phyloP scores from a whole-genome alignment of 78 protist species.

The Polysphondylium violaceum region DNA sequence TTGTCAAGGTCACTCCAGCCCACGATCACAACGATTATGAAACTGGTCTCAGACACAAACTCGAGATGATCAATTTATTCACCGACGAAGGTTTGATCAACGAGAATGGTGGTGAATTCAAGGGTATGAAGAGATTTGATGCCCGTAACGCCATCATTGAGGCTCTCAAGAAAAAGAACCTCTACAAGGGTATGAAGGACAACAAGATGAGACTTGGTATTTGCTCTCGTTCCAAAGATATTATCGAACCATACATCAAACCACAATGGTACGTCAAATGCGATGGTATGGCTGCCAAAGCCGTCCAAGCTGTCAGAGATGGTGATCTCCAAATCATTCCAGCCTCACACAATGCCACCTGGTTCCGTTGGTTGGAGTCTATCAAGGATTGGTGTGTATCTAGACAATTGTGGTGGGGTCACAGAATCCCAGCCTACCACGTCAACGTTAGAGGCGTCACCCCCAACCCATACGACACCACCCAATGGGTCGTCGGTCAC shows the following conservation, averaged over 20 bases:
- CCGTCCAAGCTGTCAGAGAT: constrained; percentile 68
- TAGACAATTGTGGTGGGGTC: constrained; percentile 99
- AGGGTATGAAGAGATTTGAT: constrained; percentile 92
- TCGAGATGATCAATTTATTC: constrained; percentile 90
- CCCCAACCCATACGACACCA: constrained; percentile 34
- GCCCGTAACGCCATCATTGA: constrained; percentile 88
- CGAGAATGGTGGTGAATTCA: constrained; percentile 80
- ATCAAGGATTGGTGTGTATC: constrained; percentile 98
- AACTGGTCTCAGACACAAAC: constrained; percentile 95
- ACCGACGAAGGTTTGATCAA: constrained; percentile 93
- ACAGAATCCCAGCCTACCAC: constrained; percentile 99
- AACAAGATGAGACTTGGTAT: constrained; percentile 87
- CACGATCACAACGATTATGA: constrained; percentile 96
- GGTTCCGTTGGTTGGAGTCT: constrained; percentile 82
- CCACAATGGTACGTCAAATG: constrained; percentile 98
- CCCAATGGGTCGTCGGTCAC: constrained; percentile 79
- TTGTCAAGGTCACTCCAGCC: constrained; percentile 98
- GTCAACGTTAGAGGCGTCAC: constrained; percentile 32
- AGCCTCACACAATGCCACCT: constrained; percentile 46
- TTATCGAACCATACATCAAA: constrained; percentile 87
- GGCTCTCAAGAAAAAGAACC: constrained; percentile 67
- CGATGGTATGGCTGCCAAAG: constrained; percentile 74
- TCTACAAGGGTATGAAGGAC: constrained; percentile 73
- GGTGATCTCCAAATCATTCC: constrained; percentile 91
- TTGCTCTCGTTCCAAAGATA: constrained; percentile 84